These are phyloP conservation scores for Fusarium nanum DNA, from an alignment of 2,329 filamentous ascomycete genomes.

Conservation along the genomic window DNA sequence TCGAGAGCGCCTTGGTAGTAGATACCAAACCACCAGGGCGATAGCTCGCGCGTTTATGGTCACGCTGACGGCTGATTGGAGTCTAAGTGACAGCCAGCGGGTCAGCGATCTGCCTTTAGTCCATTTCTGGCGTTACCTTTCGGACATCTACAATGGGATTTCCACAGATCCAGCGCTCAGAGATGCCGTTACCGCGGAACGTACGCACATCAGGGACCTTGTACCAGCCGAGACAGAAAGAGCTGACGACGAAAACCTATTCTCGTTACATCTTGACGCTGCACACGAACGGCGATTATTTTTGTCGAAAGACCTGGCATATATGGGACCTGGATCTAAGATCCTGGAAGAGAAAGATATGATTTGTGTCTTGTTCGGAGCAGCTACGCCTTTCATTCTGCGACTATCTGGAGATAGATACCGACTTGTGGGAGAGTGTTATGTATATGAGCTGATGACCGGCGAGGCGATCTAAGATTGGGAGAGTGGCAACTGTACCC, in stretches of 20 bases:
- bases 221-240: accelerated
- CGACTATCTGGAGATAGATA: neutral
- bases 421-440: neutral
- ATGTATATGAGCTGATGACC: neutral
- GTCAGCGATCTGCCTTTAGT: neutral
- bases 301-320: neutral
- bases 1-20: accelerated
- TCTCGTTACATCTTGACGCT: neutral
- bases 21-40: neutral
- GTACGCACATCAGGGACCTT: neutral
- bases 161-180: neutral
- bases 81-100: neutral
- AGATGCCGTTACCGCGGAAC: accelerated
- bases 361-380: neutral
- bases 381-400: neutral
- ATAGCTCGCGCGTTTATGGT: neutral
- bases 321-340: neutral
- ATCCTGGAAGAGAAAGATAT: neutral
- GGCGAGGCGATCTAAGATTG: neutral
- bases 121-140: neutral
- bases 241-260: accelerated
- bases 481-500: accelerated
- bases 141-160: neutral
- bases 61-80: neutral
- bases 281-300: neutral